These are phyloP conservation scores for Pneumocystis wakefieldiae DNA, from an alignment of 1,139 yeast species.

Conservation along the genomic window DNA sequence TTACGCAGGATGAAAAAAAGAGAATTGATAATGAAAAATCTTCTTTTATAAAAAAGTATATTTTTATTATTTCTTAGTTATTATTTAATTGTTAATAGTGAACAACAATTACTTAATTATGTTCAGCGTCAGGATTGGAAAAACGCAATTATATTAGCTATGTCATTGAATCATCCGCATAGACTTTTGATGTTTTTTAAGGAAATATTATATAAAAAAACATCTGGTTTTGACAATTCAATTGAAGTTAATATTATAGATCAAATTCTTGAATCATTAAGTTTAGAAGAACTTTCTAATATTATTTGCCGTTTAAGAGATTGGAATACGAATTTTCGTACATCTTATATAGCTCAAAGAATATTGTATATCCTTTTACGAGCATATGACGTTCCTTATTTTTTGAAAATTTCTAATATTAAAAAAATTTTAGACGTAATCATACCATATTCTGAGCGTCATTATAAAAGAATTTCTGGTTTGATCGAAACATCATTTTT, in stretches of 20 bases:
- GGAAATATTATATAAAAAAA: constrained; percentile 30
- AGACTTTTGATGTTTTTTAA: constrained; percentile 56
- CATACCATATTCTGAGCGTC: constrained; percentile 78
- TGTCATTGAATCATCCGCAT: constrained; percentile 77
- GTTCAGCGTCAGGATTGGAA: constrained; percentile 66
- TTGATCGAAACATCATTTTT: constrained; percentile 72
- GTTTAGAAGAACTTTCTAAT: constrained; percentile 41
- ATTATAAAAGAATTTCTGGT: constrained; percentile 57
- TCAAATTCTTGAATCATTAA: constrained; percentile 42
- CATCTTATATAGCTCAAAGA: constrained; percentile 67
- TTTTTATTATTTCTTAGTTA: neutral
- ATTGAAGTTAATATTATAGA: constrained; percentile 48
- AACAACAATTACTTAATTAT: constrained; percentile 65
- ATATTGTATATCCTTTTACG: constrained; percentile 50
- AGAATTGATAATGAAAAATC: constrained; percentile 33
- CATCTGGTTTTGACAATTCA: constrained; percentile 30
- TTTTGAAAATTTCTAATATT: constrained; percentile 53
- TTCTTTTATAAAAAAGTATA: constrained; percentile 51
- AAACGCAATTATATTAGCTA: constrained; percentile 72
- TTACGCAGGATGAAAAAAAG: constrained; percentile 51
- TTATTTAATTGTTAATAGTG: constrained; percentile 21
- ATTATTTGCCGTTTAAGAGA: constrained; percentile 68
- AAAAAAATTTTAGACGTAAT: constrained; percentile 56
- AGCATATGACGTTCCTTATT: constrained; percentile 37
- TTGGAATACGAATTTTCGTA: constrained; percentile 85